Conservation (phyloP, 192 early-diverging fungal genomes). For the Coemansia guatemalensis region DNA sequence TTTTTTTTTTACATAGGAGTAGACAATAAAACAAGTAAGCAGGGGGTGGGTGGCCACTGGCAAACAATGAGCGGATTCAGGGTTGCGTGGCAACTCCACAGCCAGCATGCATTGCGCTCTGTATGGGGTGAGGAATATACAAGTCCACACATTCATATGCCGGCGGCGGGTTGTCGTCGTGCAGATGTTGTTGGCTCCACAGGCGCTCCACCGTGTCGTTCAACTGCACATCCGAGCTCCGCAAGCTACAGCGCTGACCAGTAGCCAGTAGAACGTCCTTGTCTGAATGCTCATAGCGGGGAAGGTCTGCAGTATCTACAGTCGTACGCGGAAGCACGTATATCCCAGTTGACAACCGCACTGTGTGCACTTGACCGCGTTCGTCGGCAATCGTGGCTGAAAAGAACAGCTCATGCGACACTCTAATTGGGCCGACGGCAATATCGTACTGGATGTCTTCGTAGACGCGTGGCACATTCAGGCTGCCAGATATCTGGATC, state of each 20-base stretch:
- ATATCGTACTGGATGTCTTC: slow-evolving; percentile 43
- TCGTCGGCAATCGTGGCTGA: slow-evolving; percentile 35
- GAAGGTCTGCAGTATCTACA: slow-evolving; percentile 18
- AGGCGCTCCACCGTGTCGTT: background rate
- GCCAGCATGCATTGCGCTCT: background rate
- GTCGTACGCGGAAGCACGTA: slow-evolving; percentile 28
- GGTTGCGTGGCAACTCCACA: background rate
- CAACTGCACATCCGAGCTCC: background rate
- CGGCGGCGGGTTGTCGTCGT: slow-evolving; percentile 17
- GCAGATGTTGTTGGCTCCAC: background rate
- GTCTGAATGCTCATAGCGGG: slow-evolving; percentile 41
- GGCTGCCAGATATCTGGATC: slow-evolving; percentile 24
- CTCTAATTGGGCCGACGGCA: slow-evolving; percentile 27
- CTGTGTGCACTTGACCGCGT: slow-evolving; percentile 38
- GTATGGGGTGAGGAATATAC: background rate
- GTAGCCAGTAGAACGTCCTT: slow-evolving; percentile 41
- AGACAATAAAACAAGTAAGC: background rate
- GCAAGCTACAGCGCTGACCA: slow-evolving; percentile 15
- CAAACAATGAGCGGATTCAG: background rate
- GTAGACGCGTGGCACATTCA: slow-evolving; percentile 32
- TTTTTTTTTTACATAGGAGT: background rate
- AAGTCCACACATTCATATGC: slow-evolving; percentile 5
- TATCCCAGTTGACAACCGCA: slow-evolving; percentile 39
- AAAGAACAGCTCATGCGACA: slow-evolving; percentile 46
- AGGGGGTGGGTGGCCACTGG: background rate